Evolutionary conservation across 352 stramenopile genomes (phyloP).

Genomic region (Aphanomyces invadans): DNA sequence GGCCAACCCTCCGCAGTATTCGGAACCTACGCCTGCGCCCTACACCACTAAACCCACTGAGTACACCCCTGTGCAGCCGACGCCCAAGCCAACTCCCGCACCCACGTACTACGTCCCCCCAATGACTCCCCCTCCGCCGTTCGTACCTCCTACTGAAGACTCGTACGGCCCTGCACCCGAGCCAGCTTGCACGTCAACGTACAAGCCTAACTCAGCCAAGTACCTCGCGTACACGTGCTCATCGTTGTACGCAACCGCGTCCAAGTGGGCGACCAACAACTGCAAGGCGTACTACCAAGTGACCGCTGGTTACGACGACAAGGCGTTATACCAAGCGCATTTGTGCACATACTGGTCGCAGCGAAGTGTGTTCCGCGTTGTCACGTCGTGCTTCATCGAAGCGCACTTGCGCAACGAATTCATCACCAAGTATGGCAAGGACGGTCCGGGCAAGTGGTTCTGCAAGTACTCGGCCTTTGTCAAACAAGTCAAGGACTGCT

Average conservation of each 20-base stretch:
- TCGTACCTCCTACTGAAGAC: constrained; percentile 7
- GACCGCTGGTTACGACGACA: constrained; percentile 17
- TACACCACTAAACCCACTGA: constrained; percentile 7
- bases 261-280: constrained; percentile 24
- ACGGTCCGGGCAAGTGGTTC: constrained; percentile 23
- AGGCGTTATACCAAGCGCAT: constrained; percentile 24
- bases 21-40: background rate
- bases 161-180: constrained; percentile 22
- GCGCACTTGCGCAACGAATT: constrained; percentile 24
- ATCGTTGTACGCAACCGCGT: constrained; percentile 11
- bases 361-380: constrained; percentile 25
- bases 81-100: constrained; percentile 2
- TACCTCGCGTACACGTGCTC: constrained; percentile 23
- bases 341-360: constrained; percentile 24
- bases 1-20: background rate
- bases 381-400: constrained; percentile 26
- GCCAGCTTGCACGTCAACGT: constrained; percentile 18
- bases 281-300: constrained; percentile 22
- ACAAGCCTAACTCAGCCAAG: constrained; percentile 24
- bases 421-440: constrained; percentile 24
- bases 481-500: constrained; percentile 24
- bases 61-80: background rate
- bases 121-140: constrained; percentile 14
- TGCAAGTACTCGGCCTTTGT: constrained; percentile 25
- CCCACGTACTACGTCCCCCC: constrained; percentile 14